A percentile compares a stretch with the other conserved stretches of the same genome.
These are phyloP conservation scores for Saccharata proteae DNA, from an alignment of 2,329 filamentous ascomycete species.

Conservation along the genomic window DNA sequence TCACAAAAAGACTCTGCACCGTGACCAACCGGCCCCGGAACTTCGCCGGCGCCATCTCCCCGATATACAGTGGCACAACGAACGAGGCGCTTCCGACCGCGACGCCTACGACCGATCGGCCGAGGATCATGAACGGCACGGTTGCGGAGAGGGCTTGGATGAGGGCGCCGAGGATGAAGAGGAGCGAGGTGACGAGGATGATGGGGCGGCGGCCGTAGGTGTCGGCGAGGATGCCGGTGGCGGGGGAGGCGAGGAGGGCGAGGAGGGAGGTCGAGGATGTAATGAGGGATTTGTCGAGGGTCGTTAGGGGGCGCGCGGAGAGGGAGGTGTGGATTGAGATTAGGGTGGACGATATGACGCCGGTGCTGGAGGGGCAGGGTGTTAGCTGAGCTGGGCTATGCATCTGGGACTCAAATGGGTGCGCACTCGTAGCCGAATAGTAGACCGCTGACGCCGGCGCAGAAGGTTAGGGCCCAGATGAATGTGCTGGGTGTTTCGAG, in stretches of 20 bases:
- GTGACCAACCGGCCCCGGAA: slow-evolving; percentile 72
- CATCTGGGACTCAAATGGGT: background rate
- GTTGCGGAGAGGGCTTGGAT: slow-evolving; percentile 18
- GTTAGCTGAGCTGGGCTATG: slow-evolving; percentile 9
- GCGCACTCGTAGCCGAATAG: slow-evolving; percentile 49
- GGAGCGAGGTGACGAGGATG: slow-evolving; percentile 51
- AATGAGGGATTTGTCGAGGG: slow-evolving; percentile 46
- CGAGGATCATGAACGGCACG: slow-evolving; percentile 17
- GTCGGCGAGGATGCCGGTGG: slow-evolving; percentile 52
- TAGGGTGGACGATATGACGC: slow-evolving; percentile 49
- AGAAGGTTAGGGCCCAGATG: slow-evolving; percentile 44
- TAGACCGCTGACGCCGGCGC: slow-evolving; percentile 45
- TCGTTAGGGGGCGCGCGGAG: slow-evolving; percentile 36
- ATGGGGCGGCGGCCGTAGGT: slow-evolving; percentile 68
- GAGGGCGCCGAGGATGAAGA: slow-evolving; percentile 28
- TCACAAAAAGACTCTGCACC: slow-evolving; percentile 71
- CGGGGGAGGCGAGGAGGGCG: slow-evolving; percentile 43
- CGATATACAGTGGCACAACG: slow-evolving; percentile 46
- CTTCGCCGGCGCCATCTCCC: slow-evolving; percentile 67
- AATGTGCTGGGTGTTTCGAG: slow-evolving; percentile 27
- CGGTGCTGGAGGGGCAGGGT: slow-evolving; percentile 31
- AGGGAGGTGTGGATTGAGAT: slow-evolving; percentile 43
- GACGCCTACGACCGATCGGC: slow-evolving; percentile 19
- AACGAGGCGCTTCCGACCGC: slow-evolving; percentile 21
- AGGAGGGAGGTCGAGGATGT: slow-evolving; percentile 46